Conservation (phyloP, 306 rosid species). For the Gastrolobium villosum region DNA sequence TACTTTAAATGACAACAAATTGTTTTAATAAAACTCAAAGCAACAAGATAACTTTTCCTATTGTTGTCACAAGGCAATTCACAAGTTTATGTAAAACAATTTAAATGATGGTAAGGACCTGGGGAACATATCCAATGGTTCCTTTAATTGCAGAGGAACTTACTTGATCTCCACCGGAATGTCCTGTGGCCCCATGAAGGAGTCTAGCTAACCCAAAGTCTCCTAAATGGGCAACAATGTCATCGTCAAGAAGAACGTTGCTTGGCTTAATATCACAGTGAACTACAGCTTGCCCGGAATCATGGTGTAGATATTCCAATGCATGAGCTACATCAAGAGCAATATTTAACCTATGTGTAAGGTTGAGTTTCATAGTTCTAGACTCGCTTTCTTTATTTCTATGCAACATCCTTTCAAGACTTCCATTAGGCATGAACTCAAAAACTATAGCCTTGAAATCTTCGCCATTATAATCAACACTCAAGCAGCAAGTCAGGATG, state of each 20-base stretch:
- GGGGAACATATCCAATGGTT: slow-evolving; percentile 55
- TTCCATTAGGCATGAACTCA: slow-evolving; percentile 58
- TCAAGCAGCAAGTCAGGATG: slow-evolving; percentile 49
- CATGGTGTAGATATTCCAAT: slow-evolving; percentile 55
- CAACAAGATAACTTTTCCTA: too few species aligned
- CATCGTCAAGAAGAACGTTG: slow-evolving; percentile 53
- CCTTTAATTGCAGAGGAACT: slow-evolving; percentile 41
- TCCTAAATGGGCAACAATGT: slow-evolving; percentile 51
- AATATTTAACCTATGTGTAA: slow-evolving; percentile 37
- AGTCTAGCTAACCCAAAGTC: slow-evolving; percentile 62
- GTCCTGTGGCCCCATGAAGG: neutral
- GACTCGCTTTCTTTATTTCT: neutral
- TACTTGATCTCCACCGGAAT: slow-evolving; percentile 28
- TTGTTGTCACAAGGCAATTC: too few species aligned
- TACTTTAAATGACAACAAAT: too few species aligned
- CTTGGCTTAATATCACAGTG: slow-evolving; percentile 64
- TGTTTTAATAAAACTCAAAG: too few species aligned
- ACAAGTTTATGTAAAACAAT: too few species aligned
- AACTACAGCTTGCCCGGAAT: slow-evolving; percentile 34
- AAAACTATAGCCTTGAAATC: slow-evolving; percentile 52
- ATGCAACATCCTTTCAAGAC: slow-evolving; percentile 47
- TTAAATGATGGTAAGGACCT: neutral
- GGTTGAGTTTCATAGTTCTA: neutral
- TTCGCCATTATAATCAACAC: slow-evolving; percentile 48
- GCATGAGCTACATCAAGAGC: slow-evolving; percentile 58